phyloP scores from a whole-genome alignment of 192 early-diverging fungal genomes.

The Podila minutissima region DNA sequence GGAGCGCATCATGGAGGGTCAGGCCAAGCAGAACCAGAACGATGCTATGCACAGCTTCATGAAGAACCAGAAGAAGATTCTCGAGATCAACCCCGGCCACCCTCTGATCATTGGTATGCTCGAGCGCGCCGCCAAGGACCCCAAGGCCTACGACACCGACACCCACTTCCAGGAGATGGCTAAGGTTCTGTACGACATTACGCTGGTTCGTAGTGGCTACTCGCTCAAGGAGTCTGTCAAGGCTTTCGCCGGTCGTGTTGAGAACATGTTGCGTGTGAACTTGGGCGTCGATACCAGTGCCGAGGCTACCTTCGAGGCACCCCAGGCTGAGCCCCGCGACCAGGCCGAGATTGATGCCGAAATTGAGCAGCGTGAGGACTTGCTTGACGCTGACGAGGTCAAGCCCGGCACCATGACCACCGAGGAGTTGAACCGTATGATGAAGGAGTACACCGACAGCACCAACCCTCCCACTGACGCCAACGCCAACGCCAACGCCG shows the following conservation, averaged over 20 bases:
- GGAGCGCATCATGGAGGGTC: constrained; percentile 66
- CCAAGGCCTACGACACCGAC: constrained; percentile 48
- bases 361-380: constrained; percentile 37
- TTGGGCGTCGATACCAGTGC: constrained; percentile 57
- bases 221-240: constrained; percentile 61
- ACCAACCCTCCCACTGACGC: constrained; percentile 28
- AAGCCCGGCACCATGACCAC: constrained; percentile 33
- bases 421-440: constrained; percentile 46
- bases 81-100: constrained; percentile 77
- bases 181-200: constrained; percentile 71
- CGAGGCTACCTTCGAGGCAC: constrained; percentile 51
- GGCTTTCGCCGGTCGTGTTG: constrained; percentile 61
- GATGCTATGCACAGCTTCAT: constrained; percentile 57
- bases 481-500: not conserved
- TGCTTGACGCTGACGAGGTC: constrained; percentile 34
- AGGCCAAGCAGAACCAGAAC: constrained; percentile 62
- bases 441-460: constrained; percentile 46
- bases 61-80: constrained; percentile 68
- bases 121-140: constrained; percentile 57
- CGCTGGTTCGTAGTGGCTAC: constrained; percentile 70
- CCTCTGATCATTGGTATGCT: constrained; percentile 67
- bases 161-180: constrained; percentile 57
- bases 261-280: constrained; percentile 62
- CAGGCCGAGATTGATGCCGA: constrained; percentile 43
- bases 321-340: constrained; percentile 39